Evolutionary conservation across 2,329 filamentous ascomycete genomes (phyloP), one percentile per base, ranked within the genome.

Genomic region (Penicillium polonicum): DNA sequence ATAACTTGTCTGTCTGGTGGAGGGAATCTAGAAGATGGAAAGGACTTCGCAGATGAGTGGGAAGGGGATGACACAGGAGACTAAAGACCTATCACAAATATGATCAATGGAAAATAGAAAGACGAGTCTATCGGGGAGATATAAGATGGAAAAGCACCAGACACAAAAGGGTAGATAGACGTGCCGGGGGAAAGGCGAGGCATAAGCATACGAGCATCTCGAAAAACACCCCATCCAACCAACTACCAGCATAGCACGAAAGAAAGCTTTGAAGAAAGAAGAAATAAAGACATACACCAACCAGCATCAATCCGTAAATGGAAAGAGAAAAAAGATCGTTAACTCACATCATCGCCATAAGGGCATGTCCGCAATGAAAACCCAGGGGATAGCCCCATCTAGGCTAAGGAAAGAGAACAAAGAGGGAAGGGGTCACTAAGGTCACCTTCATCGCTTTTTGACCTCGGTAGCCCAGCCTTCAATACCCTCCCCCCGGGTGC

Each of bases 401-500:
- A 62, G 53, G 57, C 53, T 29, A 52, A 54, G 25, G 29, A 54
- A 55, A 29, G 52, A 50, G 51, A 36, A 46, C 41, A 52, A 52
- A 52, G 21, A 27, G 31, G 41, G n/a, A 52, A 21, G 13, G 4
- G 39, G 29, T 36, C 41, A 36, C 39, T 5, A 45, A 8, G 23
- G 41, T 36, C 39, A 29, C 31, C 50, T 27, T 68, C 61, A 92
- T 79, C 89, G 85, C 81, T 57, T 57, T 44, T 94, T 93, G 68
- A 96, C 84, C 79, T 97, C 93, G 41, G 82, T 87, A 9, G 91
- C 87, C 93, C 93, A 97, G 4, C 93, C 93, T 55, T 96, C 91
- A 70, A 97, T 97, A 0, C 91, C 92, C 57, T 97, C 93, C 1
- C 93, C 93, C 57, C 86, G 87, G 63, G 88, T 91, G 7, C 92